phyloP scores from a whole-genome alignment of 1,284 basidiomycete species.

The Trametes polyzona region DNA sequence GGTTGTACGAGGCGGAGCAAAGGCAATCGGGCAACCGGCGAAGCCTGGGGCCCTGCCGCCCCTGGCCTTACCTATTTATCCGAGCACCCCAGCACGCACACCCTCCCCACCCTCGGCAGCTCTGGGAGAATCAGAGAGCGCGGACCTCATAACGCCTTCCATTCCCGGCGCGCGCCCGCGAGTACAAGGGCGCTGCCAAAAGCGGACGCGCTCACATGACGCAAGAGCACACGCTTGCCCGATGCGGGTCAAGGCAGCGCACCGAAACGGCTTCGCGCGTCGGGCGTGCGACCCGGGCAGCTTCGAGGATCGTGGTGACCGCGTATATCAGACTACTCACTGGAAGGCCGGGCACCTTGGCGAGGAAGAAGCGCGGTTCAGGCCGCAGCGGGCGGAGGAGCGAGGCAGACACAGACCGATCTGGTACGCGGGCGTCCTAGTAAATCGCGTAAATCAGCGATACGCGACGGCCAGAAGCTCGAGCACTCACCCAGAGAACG shows the following conservation, averaged over 20 bases:
- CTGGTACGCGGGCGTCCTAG: conserved; percentile 4
- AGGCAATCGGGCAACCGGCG: conserved; percentile 11
- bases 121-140: background rate
- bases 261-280: conserved; percentile 24
- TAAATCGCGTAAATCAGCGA: conserved; percentile 4
- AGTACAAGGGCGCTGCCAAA: conserved; percentile 34
- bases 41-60: conserved; percentile 15
- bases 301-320: too few species aligned
- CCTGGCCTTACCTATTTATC: conserved; percentile 22
- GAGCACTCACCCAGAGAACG: conserved; percentile 2
- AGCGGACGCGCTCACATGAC: conserved; percentile 25
- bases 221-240: conserved; percentile 26
- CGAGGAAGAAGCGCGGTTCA: background rate
- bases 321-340: conserved; percentile 6
- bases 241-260: conserved; percentile 30
- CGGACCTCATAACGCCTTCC: conserved; percentile 21
- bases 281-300: conserved; percentile 1
- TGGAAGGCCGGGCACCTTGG: background rate
- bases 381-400: background rate
- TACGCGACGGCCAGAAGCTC: background rate
- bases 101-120: background rate
- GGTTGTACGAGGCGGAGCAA: background rate
- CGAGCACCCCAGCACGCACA: background rate
- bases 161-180: conserved; percentile 15
- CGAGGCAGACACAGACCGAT: conserved; percentile 10